Conservation (phyloP, 2,329 filamentous ascomycete genomes). For the Ophiostoma montium region DNA sequence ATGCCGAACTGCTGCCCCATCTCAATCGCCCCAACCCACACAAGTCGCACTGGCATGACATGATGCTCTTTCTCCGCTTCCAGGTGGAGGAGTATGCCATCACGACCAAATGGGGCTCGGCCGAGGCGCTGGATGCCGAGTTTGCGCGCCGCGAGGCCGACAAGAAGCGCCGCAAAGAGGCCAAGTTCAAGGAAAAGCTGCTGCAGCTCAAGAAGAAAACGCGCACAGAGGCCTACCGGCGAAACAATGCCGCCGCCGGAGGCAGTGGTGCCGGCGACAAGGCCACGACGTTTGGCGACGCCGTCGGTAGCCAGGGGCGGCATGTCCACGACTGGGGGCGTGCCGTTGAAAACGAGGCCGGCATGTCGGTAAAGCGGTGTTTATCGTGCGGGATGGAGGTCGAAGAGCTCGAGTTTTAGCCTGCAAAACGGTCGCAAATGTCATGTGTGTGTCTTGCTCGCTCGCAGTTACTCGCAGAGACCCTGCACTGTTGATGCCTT, state of each 20-base stretch:
- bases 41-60: conserved; percentile 92
- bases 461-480: too few species aligned
- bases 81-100: conserved; percentile 94
- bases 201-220: conserved; percentile 88
- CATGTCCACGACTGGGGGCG: conserved; percentile 85
- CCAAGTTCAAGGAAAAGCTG: conserved; percentile 81
- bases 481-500: conserved; percentile 22
- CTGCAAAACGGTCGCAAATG: background rate
- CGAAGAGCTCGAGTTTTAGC: conserved; percentile 54
- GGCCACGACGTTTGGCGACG: conserved; percentile 59
- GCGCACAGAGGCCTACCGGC: conserved; percentile 73
- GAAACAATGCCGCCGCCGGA: conserved; percentile 32
- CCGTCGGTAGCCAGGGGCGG: conserved; percentile 48
- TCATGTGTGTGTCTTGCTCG: conserved; percentile 4
- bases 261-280: conserved; percentile 22
- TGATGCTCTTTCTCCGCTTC: conserved; percentile 91
- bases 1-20: conserved; percentile 74
- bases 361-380: conserved; percentile 70
- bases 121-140: conserved; percentile 75
- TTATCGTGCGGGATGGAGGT: conserved; percentile 65
- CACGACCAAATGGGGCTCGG: conserved; percentile 76
- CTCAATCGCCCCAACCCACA: conserved; percentile 86
- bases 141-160: conserved; percentile 67
- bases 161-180: conserved; percentile 75
- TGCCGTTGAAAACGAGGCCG: conserved; percentile 53